A percentile compares a stretch with the other conserved stretches of the same genome.
Conservation (phyloP, 176 grass and related monocot genomes). For the Aegilops tauschii region DNA sequence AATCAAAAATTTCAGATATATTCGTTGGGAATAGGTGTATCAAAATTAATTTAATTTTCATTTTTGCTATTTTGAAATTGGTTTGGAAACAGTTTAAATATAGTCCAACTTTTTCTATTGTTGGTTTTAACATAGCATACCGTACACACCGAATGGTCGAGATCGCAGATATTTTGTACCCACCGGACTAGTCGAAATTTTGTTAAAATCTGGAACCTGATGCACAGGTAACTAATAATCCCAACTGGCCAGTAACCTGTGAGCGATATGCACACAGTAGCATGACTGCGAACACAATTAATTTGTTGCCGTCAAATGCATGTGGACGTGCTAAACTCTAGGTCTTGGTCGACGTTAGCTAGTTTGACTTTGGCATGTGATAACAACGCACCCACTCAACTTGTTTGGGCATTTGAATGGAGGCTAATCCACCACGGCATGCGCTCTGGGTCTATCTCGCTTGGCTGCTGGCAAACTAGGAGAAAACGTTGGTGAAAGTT, state of each 20-base stretch:
- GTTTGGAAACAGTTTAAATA: not conserved
- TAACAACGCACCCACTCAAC: not conserved
- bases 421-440: not conserved
- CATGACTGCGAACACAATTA: not conserved
- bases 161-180: too few species aligned
- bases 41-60: not conserved
- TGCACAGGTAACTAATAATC: too few species aligned
- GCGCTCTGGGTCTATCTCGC: not conserved
- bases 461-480: too few species aligned
- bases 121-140: too few species aligned
- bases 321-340: not conserved
- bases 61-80: not conserved
- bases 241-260: not conserved
- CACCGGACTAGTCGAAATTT: too few species aligned
- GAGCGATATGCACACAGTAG: not conserved
- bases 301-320: not conserved
- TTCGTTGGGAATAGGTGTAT: not conserved
- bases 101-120: not conserved
- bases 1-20: too few species aligned
- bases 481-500: too few species aligned
- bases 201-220: too few species aligned
- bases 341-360: not conserved
- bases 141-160: too few species aligned
- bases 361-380: not conserved
- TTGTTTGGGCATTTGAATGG: not conserved